These are phyloP conservation scores for Pilobolus umbonatus DNA, from an alignment of 192 early-diverging fungal genomes.

Conservation along the genomic window DNA sequence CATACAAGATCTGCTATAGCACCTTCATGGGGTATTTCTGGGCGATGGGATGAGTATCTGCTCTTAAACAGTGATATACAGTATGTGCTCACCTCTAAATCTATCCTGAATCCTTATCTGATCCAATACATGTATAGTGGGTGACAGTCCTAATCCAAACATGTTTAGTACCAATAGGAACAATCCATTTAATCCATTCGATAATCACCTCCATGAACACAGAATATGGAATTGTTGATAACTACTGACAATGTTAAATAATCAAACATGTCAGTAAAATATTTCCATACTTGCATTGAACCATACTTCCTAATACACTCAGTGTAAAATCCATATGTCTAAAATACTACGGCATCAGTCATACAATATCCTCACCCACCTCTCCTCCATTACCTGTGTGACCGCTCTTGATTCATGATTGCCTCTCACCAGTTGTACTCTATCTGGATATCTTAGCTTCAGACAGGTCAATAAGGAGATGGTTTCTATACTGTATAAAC, in stretches of 20 bases:
- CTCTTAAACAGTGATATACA: too few relatives aligned
- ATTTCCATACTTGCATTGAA: conserved; percentile 77
- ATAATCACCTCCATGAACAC: conserved; percentile 90
- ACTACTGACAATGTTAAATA: conserved; percentile 84
- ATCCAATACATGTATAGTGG: conserved; percentile 79
- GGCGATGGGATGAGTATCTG: too few relatives aligned
- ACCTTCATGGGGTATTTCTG: conserved; percentile 93
- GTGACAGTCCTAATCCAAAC: conserved; percentile 56
- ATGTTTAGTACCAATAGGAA: not conserved
- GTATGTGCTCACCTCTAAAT: conserved; percentile 57
- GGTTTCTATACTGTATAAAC: conserved; percentile 85
- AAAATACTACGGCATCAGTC: not conserved
- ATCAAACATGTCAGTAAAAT: conserved; percentile 94
- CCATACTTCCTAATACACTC: conserved; percentile 91
- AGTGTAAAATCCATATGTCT: conserved; percentile 92
- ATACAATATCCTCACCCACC: not conserved
- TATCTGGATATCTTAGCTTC: conserved; percentile 84
- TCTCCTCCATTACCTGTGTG: conserved; percentile 77
- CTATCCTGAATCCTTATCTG: conserved; percentile 84
- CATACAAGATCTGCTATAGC: conserved; percentile 95
- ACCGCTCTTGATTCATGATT: conserved; percentile 95
- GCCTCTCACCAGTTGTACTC: conserved; percentile 85
- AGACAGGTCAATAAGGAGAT: conserved; percentile 84
- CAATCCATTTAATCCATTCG: not conserved
- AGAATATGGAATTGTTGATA: conserved; percentile 88